Percentiles rank a stretch among this genome's conserved stretches.
phyloP scores from a whole-genome alignment of 2,329 filamentous ascomycete species.

The Sporothrix humicola region DNA sequence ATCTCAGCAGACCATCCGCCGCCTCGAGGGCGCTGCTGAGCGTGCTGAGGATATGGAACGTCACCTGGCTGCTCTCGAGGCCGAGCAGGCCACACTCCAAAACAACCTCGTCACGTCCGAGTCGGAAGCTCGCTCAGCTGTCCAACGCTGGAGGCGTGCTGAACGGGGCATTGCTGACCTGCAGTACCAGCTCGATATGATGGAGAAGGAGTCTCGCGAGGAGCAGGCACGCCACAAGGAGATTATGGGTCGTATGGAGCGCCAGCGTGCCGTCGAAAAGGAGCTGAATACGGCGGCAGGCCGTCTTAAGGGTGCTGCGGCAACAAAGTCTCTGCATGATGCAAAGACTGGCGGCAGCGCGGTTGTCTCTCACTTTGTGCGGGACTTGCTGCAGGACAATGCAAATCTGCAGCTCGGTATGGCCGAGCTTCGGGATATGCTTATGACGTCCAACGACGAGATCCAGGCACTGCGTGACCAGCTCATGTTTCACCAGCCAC shows the following conservation, averaged over 20 bases:
- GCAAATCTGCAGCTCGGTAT: constrained; percentile 91
- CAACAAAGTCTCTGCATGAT: constrained; percentile 66
- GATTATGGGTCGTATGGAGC: constrained; percentile 81
- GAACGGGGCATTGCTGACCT: constrained; percentile 79
- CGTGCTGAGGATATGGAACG: constrained; percentile 80
- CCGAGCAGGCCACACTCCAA: constrained; percentile 77
- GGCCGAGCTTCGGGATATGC: constrained; percentile 86
- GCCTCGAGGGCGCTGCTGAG: constrained; percentile 73
- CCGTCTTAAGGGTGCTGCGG: constrained; percentile 80
- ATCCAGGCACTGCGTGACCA: constrained; percentile 86
- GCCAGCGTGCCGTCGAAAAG: constrained; percentile 78
- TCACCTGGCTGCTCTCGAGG: constrained; percentile 78
- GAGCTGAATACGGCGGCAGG: constrained; percentile 81
- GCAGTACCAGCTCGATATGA: constrained; percentile 84
- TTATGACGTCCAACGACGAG: constrained; percentile 91
- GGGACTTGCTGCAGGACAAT: constrained; percentile 94
- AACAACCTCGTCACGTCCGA: constrained; percentile 68
- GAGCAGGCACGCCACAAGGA: constrained; percentile 84
- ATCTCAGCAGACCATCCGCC: constrained; percentile 77
- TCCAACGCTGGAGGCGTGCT: constrained; percentile 83
- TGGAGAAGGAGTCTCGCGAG: constrained; percentile 80
- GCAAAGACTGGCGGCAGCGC: constrained; percentile 56
- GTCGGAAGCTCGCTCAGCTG: constrained; percentile 77
- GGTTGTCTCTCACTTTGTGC: constrained; percentile 94
- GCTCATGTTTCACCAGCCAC: constrained; percentile 76